Evolutionary conservation across 1,284 basidiomycete species (phyloP).

Genomic region (Sporisorium sorghi): DNA sequence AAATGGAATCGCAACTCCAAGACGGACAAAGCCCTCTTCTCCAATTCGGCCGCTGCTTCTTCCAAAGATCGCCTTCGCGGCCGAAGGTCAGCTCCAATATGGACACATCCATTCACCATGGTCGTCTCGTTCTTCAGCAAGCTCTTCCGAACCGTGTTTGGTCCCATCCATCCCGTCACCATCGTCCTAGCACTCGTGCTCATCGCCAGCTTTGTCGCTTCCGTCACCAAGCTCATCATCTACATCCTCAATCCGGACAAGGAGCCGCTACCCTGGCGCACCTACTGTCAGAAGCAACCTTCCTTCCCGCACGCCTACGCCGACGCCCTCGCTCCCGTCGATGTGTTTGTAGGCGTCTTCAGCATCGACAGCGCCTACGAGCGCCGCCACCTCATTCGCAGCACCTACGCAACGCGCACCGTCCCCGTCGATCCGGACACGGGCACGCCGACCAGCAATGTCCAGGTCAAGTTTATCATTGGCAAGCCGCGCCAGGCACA

Average conservation of each 20-base stretch:
- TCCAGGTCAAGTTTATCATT: slow-evolving; percentile 89
- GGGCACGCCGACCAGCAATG: slow-evolving; percentile 74
- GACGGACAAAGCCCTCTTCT: slow-evolving; percentile 39
- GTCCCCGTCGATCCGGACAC: slow-evolving; percentile 64
- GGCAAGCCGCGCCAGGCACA: slow-evolving; percentile 84
- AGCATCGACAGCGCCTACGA: slow-evolving; percentile 82
- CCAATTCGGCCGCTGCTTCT: slow-evolving; percentile 17
- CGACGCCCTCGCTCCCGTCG: slow-evolving; percentile 84
- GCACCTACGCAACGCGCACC: slow-evolving; percentile 85
- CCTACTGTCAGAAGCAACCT: slow-evolving; percentile 80
- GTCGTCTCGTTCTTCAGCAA: slow-evolving; percentile 41
- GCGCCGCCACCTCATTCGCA: slow-evolving; percentile 87
- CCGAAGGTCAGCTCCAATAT: slow-evolving; percentile 25
- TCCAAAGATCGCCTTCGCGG: slow-evolving; percentile 30
- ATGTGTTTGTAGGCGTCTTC: slow-evolving; percentile 90
- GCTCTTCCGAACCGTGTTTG: slow-evolving; percentile 49
- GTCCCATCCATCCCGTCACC: slow-evolving; percentile 55
- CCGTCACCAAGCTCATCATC: slow-evolving; percentile 74
- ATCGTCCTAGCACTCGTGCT: slow-evolving; percentile 54
- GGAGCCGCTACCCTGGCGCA: slow-evolving; percentile 89
- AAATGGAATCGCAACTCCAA: slow-evolving; percentile 46
- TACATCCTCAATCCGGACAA: slow-evolving; percentile 96
- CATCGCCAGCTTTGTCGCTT: slow-evolving; percentile 56
- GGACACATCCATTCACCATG: slow-evolving; percentile 42
- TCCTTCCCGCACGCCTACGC: slow-evolving; percentile 70